These are phyloP conservation scores for Phaeomoniella chlamydospora DNA, from an alignment of 2,329 filamentous ascomycete genomes.

Conservation along the genomic window DNA sequence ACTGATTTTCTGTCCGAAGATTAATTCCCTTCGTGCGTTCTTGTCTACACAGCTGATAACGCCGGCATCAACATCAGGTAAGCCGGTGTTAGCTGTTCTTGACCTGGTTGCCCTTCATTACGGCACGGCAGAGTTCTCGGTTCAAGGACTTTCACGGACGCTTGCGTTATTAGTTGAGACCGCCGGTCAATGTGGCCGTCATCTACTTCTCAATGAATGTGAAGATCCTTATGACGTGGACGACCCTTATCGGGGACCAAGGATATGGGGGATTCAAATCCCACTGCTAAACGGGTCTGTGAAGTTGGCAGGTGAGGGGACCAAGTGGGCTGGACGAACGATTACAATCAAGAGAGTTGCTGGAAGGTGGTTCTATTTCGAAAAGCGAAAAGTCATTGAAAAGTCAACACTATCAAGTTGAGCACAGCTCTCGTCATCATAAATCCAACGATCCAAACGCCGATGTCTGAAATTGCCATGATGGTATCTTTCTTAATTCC, in stretches of 20 bases:
- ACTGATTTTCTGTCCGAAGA: conserved; percentile 58
- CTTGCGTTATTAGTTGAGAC: conserved; percentile 24
- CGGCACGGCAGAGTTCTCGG: conserved; percentile 29
- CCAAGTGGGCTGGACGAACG: conserved; percentile 42
- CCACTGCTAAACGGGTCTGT: conserved; percentile 48
- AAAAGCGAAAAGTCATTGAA: conserved; percentile 17
- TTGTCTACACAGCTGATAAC: conserved; percentile 41
- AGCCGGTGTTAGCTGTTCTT: conserved; percentile 22
- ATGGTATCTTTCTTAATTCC: background rate
- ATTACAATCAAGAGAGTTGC: conserved; percentile 44
- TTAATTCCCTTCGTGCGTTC: conserved; percentile 65
- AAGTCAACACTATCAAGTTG: too few relatives aligned
- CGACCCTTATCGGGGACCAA: conserved; percentile 16
- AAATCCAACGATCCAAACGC: conserved; percentile 1
- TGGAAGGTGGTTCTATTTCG: conserved; percentile 51
- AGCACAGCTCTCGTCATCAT: too few relatives aligned
- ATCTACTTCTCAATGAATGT: conserved; percentile 27
- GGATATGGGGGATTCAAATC: conserved; percentile 34
- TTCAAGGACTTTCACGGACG: conserved; percentile 31
- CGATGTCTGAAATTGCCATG: too few relatives aligned
- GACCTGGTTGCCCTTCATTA: conserved; percentile 25
- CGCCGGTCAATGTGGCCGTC: conserved; percentile 14
- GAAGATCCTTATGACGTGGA: conserved; percentile 15
- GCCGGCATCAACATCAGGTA: conserved; percentile 2
- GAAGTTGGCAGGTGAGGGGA: conserved; percentile 32